phyloP scores from a whole-genome alignment of 106 monocot species.

The Cymbidium sinense region DNA sequence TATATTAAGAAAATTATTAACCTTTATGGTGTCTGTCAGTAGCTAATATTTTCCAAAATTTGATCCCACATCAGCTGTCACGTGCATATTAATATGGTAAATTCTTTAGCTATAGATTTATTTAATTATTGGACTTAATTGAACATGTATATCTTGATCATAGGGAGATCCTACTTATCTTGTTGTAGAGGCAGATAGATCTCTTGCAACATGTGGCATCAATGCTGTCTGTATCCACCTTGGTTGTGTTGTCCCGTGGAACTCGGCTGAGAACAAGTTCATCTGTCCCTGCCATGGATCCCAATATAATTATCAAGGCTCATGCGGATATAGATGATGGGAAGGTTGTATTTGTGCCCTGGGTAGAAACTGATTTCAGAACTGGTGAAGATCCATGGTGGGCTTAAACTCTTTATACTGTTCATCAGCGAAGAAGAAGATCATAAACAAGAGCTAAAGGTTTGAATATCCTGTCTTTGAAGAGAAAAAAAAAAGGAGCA shows the following conservation, averaged over 20 bases:
- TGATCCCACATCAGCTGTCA: too few relatives aligned
- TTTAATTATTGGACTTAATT: not conserved
- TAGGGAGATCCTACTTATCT: conserved; percentile 99
- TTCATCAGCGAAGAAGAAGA: not conserved
- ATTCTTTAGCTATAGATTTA: too few relatives aligned
- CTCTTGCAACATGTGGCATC: conserved; percentile 85
- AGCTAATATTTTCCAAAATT: too few relatives aligned
- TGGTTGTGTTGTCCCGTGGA: conserved; percentile 97
- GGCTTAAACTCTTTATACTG: conserved; percentile 26
- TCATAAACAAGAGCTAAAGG: not conserved
- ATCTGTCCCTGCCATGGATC: conserved; percentile 98
- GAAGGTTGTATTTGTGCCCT: conserved; percentile 90
- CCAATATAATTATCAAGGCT: conserved; percentile 91
- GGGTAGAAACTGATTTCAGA: conserved; percentile 96
- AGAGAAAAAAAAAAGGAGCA: not conserved
- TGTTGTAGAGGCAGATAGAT: conserved; percentile 76
- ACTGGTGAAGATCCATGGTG: conserved; percentile 91
- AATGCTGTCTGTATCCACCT: conserved; percentile 97
- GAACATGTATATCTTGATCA: not conserved
- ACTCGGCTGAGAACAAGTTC: conserved; percentile 88
- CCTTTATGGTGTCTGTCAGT: too few relatives aligned
- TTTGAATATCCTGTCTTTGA: not conserved
- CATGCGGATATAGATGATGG: conserved; percentile 85
- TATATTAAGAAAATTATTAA: too few relatives aligned
- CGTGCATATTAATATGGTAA: too few relatives aligned